Percentiles rank a stretch among this genome's conserved stretches.
phyloP scores from a whole-genome alignment of 1,284 basidiomycete species.

The Chalciporus sp. region DNA sequence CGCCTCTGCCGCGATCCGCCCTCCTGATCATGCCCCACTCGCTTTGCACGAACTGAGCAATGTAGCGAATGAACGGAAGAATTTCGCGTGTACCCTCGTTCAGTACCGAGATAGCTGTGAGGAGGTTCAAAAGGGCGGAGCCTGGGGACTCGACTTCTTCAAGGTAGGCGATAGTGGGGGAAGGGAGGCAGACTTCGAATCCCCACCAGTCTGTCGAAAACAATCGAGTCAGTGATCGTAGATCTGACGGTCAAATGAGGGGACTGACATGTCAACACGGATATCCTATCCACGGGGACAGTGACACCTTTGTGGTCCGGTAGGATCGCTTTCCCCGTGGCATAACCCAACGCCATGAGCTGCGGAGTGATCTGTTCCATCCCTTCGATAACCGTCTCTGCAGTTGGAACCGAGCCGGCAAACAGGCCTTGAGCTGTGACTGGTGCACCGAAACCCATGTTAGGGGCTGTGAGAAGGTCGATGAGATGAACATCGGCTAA shows the following conservation, averaged over 20 bases:
- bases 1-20: conserved; percentile 70
- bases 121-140: conserved; percentile 64
- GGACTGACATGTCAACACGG: conserved; percentile 71
- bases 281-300: conserved; percentile 76
- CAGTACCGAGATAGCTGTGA: conserved; percentile 68
- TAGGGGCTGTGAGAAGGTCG: conserved; percentile 53
- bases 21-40: conserved; percentile 67
- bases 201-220: conserved; percentile 77
- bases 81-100: conserved; percentile 75
- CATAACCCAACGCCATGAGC: conserved; percentile 75
- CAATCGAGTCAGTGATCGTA: conserved; percentile 10
- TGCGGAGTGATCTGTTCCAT: conserved; percentile 71
- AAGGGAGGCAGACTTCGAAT: conserved; percentile 70
- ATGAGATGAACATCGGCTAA: conserved; percentile 62
- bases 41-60: conserved; percentile 71
- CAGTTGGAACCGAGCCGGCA: conserved; percentile 71
- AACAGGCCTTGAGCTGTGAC: conserved; percentile 59
- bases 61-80: conserved; percentile 77
- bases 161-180: conserved; percentile 63
- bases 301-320: conserved; percentile 71
- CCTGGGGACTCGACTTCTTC: conserved; percentile 64
- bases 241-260: conserved; percentile 1
- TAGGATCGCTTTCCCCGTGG: conserved; percentile 64
- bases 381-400: conserved; percentile 69
- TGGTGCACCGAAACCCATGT: conserved; percentile 63